Percentiles rank a stretch among this genome's conserved stretches.
Evolutionary conservation across 768 basidiomycete genomes (phyloP).

Genomic region (Hydnomerulius pinastri): DNA sequence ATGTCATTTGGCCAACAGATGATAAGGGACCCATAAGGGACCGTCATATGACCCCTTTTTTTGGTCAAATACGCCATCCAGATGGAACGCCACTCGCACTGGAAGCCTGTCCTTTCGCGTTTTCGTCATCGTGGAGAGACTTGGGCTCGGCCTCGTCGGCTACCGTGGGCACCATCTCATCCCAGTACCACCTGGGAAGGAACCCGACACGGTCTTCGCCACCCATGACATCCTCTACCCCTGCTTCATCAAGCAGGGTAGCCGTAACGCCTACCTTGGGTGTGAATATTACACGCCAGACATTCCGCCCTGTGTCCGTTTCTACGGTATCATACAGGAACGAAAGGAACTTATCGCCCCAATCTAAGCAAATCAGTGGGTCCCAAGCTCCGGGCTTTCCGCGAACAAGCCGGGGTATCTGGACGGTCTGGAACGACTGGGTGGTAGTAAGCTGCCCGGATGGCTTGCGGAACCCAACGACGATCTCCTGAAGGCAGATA

Average conservation of each 20-base stretch:
- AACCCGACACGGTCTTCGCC: conserved; percentile 82
- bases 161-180: conserved; percentile 20
- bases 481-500: conserved; percentile 57
- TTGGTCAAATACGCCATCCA: conserved; percentile 25
- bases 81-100: conserved; percentile 10
- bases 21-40: conserved; percentile 13
- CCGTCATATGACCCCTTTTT: conserved; percentile 20
- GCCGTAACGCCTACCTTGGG: conserved; percentile 62
- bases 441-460: conserved; percentile 65
- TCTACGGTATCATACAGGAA: conserved; percentile 47
- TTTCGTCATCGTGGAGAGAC: conserved; percentile 10
- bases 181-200: conserved; percentile 71
- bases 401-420: conserved; percentile 76
- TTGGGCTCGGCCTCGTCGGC: conserved; percentile 4
- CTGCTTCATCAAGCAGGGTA: conserved; percentile 46
- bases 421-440: conserved; percentile 75
- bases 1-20: conserved; percentile 8
- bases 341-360: conserved; percentile 64
- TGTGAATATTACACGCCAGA: conserved; percentile 73
- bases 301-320: conserved; percentile 31
- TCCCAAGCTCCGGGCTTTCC: conserved; percentile 79
- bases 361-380: conserved; percentile 69
- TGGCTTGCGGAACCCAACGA: conserved; percentile 86
- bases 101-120: conserved; percentile 1
- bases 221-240: conserved; percentile 56